Conservation (phyloP, 495 filamentous ascomycete species). For the Lichina pygmaea region DNA sequence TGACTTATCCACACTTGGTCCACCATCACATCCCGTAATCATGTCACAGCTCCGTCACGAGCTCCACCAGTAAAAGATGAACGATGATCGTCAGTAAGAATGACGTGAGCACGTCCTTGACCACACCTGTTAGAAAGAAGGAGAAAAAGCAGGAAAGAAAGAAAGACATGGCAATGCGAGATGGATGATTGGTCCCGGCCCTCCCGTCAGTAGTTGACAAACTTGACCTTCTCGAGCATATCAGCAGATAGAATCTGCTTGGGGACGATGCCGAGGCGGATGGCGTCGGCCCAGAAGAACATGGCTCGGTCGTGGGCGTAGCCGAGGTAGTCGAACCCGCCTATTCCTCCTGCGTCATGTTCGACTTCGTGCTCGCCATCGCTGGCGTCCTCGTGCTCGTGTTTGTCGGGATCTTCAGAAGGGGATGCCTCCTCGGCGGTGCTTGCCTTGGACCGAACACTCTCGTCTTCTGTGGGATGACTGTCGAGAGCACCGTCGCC, state of each 20-base stretch:
- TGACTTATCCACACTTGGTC: too few relatives aligned
- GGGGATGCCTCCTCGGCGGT: conserved; percentile 2
- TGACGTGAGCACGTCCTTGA: too few relatives aligned
- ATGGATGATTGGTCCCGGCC: too few relatives aligned
- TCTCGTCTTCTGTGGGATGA: neutral
- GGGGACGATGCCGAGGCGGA: conserved; percentile 40
- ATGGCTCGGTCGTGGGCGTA: conserved; percentile 78
- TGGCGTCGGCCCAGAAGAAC: conserved; percentile 80
- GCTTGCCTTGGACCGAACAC: neutral
- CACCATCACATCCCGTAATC: too few relatives aligned
- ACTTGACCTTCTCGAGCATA: conserved; percentile 28
- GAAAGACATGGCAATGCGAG: neutral
- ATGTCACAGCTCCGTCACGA: too few relatives aligned
- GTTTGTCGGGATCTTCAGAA: neutral
- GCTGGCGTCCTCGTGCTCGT: neutral
- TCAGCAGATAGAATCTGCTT: conserved; percentile 44
- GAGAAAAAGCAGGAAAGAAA: neutral
- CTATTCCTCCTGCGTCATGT: conserved; percentile 13
- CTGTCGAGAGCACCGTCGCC: neutral
- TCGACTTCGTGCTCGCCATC: conserved; percentile 17
- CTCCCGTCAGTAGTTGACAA: conserved; percentile 25
- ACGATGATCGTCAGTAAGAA: too few relatives aligned
- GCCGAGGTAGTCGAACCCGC: conserved; percentile 73
- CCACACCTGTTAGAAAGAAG: neutral
- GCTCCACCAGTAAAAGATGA: too few relatives aligned